These are phyloP conservation scores for Groenewaldozyma sp. DNA, from an alignment of 1,139 yeast species.

Conservation along the genomic window DNA sequence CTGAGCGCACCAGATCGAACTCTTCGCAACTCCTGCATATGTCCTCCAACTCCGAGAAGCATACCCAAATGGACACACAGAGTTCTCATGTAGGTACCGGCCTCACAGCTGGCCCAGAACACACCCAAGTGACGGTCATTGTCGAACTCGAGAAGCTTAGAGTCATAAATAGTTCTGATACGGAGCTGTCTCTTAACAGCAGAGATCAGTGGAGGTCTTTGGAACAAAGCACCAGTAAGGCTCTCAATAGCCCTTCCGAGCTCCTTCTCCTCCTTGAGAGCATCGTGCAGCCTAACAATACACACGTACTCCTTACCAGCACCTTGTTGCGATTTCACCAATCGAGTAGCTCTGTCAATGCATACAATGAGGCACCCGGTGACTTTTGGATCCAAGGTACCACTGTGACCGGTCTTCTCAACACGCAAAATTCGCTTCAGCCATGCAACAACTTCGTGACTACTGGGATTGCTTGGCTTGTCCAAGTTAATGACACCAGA, in stretches of 20 bases:
- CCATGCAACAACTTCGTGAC: conserved; percentile 99
- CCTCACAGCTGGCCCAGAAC: conserved; percentile 99
- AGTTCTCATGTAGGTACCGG: conserved; percentile 99
- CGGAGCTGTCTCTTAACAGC: conserved; percentile 99
- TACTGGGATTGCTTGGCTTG: conserved; percentile 95
- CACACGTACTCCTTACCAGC: conserved; percentile 99
- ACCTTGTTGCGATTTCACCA: conserved; percentile 98
- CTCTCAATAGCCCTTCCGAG: conserved; percentile 83
- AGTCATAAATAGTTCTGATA: conserved; percentile 95
- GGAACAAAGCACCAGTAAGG: conserved; percentile 96
- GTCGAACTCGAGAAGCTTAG: conserved; percentile 91
- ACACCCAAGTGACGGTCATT: conserved; percentile 95
- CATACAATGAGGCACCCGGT: conserved; percentile 92
- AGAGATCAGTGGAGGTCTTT: conserved; percentile 97
- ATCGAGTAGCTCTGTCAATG: conserved; percentile 94
- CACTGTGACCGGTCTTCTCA: conserved; percentile 98
- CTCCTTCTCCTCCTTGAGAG: conserved; percentile 82
- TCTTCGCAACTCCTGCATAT: conserved; percentile 99
- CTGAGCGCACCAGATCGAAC: conserved; percentile 95
- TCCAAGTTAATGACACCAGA: conserved; percentile 96
- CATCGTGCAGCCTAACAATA: conserved; percentile 91
- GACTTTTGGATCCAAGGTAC: conserved; percentile 97
- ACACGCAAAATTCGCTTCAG: conserved; percentile 88
- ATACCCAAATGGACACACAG: conserved; percentile 97
- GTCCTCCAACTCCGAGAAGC: conserved; percentile 98